Conservation (phyloP, 164 flowering plant species). For the Litsea cubeba region DNA sequence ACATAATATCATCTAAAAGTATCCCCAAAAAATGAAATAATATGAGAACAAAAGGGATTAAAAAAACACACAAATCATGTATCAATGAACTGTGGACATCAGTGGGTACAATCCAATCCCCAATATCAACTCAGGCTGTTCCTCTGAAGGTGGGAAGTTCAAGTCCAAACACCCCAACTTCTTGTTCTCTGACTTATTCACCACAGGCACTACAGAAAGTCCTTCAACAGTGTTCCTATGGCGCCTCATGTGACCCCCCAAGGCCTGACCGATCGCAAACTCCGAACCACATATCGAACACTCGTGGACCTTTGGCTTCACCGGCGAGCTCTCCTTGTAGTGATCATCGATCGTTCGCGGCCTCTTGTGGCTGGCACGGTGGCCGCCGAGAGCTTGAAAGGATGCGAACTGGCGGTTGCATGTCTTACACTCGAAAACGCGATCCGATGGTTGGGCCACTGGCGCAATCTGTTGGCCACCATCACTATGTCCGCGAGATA, state of each 20-base stretch:
- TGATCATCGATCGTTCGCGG: constrained; percentile 29
- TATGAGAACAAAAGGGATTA: not conserved
- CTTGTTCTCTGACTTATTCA: constrained; percentile 26
- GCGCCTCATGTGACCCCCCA: constrained; percentile 71
- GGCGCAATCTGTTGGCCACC: not conserved
- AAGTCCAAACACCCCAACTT: constrained; percentile 49
- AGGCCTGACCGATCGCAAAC: constrained; percentile 58
- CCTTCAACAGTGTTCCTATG: constrained; percentile 28
- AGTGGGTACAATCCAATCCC: not conserved
- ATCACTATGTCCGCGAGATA: constrained; percentile 25
- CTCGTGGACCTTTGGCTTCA: constrained; percentile 41
- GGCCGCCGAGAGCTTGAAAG: constrained; percentile 89
- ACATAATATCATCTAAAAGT: not conserved
- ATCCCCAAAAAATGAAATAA: too few species aligned
- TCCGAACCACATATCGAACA: constrained; percentile 57
- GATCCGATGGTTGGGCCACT: constrained; percentile 5
- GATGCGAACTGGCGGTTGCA: constrained; percentile 74
- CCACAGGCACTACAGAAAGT: constrained; percentile 4
- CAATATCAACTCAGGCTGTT: not conserved
- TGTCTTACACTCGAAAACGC: constrained; percentile 84
- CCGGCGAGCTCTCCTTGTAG: not conserved
- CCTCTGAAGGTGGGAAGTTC: constrained; percentile 64
- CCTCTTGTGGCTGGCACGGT: constrained; percentile 87
- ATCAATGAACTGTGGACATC: not conserved
- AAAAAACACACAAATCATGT: too few species aligned